Conservation (phyloP, 2,329 filamentous ascomycete genomes). For the Dendryphion nanum region DNA sequence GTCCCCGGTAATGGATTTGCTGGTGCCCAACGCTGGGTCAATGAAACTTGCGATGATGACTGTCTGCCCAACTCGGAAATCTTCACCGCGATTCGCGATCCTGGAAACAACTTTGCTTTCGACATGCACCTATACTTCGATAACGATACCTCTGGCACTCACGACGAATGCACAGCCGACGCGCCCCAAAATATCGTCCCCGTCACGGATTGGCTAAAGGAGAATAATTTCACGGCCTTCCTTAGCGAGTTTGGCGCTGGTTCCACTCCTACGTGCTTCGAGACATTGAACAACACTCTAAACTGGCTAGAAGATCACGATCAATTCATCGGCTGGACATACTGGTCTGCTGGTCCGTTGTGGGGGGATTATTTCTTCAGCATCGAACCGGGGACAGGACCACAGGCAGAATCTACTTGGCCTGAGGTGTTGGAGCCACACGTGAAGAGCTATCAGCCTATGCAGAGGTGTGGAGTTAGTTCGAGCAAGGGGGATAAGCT, state of each 20-base stretch:
- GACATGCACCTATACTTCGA: slow-evolving; percentile 56
- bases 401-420: slow-evolving; percentile 17
- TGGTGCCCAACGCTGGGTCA: slow-evolving; percentile 49
- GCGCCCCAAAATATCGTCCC: slow-evolving; percentile 41
- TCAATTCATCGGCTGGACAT: slow-evolving; percentile 53
- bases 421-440: slow-evolving; percentile 17
- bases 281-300: slow-evolving; percentile 45
- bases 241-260: slow-evolving; percentile 52
- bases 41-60: slow-evolving; percentile 27
- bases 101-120: slow-evolving; percentile 49
- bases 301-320: slow-evolving; percentile 41
- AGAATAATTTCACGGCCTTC: slow-evolving; percentile 49
- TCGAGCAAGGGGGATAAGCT: slow-evolving; percentile 4
- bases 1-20: slow-evolving; percentile 52
- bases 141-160: slow-evolving; percentile 47
- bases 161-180: slow-evolving; percentile 47
- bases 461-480: slow-evolving; percentile 22
- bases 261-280: slow-evolving; percentile 41
- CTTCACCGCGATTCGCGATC: slow-evolving; percentile 47
- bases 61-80: slow-evolving; percentile 39
- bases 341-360: slow-evolving; percentile 52
- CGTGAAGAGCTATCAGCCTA: slow-evolving; percentile 16
- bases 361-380: slow-evolving; percentile 42
- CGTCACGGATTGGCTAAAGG: slow-evolving; percentile 48
- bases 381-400: slow-evolving; percentile 15